These are phyloP conservation scores for Cylindrodendrum hubeiense DNA, from an alignment of 2,329 filamentous ascomycete species.

Conservation along the genomic window DNA sequence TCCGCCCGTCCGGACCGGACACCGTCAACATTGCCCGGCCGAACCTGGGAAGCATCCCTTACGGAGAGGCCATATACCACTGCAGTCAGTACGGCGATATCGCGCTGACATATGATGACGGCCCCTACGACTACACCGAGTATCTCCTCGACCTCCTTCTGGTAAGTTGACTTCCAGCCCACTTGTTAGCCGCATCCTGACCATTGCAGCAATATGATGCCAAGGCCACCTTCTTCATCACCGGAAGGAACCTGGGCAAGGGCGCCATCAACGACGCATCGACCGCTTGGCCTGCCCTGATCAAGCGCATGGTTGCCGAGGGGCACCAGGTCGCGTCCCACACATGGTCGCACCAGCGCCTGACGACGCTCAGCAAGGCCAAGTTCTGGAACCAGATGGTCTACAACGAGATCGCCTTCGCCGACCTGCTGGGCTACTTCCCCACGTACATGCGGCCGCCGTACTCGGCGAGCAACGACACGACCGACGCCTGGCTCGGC, in stretches of 20 bases:
- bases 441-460: constrained; percentile 60
- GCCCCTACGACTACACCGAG: constrained; percentile 57
- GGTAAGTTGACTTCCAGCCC: constrained; percentile 15
- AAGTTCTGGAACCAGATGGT: constrained; percentile 56
- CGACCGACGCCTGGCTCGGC: constrained; percentile 53
- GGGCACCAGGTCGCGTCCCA: constrained; percentile 73
- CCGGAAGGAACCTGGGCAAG: constrained; percentile 53
- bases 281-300: constrained; percentile 50
- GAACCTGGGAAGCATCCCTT: constrained; percentile 64
- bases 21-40: constrained; percentile 66
- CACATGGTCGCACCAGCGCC: constrained; percentile 60
- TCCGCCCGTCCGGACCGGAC: constrained; percentile 62
- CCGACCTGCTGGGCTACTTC: constrained; percentile 55
- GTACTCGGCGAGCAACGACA: constrained; percentile 58
- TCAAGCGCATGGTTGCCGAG: constrained; percentile 61
- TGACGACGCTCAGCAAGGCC: constrained; percentile 50
- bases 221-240: constrained; percentile 56
- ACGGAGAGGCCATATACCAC: constrained; percentile 65
- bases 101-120: constrained; percentile 62
- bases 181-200: background rate
- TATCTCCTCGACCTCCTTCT: constrained; percentile 54
- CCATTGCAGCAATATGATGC: constrained; percentile 46
- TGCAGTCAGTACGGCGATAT: constrained; percentile 52
- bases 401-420: constrained; percentile 57
- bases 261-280: constrained; percentile 56